Base-by-base conservation (phyloP, 2,329 filamentous ascomycete genomes). In the Tolypocladium tundrense region DNA sequence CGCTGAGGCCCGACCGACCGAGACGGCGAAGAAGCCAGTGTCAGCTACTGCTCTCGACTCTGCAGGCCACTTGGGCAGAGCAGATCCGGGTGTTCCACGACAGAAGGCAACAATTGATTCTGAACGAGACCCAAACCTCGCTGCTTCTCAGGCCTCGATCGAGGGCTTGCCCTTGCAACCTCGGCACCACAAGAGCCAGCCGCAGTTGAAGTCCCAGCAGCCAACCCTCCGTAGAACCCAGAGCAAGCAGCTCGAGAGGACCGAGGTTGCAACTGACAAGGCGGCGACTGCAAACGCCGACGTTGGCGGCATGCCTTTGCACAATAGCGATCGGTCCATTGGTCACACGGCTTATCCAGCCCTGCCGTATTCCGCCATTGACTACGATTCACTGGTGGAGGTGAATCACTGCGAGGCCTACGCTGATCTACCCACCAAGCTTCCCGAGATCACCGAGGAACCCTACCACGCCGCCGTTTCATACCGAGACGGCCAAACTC, bases 121-220 rank as follows among this genome's bases (percentile, higher is more conserved):
- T 19, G 60, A 60, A 10, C 54, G 56, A 37, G 60, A 59, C 33
- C 53, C 37, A 27, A 39, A 40, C 24, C 27, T 57, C 21, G 21
- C 58, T 41, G 39, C 53, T 39, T 56, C 55, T 13, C 58, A 56
- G 51, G 56, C 51, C 24, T 51, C 61, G 16, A 40, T 64, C 13
- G 65, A 70, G 53, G 60, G 62, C 24, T 60, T 65, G 52, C 59
- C 68, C 40, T 64, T 69, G 35, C 72, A 74, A 56, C 73, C 75
- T 59, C 78, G 79, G 40, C 79, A 82, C 54, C 71, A 78, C 70
- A 80, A 77, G 67, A 82, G 79, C 65, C 80, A 83, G 67, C 80
- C 80, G 13, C 74, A 77, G 57, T 72, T 83, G 54, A 79, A 78
- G 61, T 62, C 67, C 52, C 73, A 76, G 57, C 72, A 70, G 55